Evolutionary conservation across 2,329 filamentous ascomycete species (phyloP).

Genomic region (Aspergillus sp.): DNA sequence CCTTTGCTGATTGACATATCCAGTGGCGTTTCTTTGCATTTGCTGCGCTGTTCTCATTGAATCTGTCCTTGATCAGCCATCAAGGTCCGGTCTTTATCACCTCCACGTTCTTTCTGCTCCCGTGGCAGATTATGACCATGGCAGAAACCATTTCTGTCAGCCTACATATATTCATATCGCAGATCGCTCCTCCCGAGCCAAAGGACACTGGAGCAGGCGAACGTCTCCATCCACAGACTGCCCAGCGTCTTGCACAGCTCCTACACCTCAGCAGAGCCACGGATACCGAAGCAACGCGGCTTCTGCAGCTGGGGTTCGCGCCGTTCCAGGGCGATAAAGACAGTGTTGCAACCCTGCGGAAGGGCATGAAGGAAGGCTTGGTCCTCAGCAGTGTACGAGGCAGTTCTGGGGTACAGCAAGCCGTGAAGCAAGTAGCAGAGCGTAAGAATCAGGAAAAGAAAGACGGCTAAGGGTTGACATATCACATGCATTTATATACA

Average conservation of each 20-base stretch:
- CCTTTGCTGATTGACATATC: background rate
- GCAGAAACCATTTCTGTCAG: conserved; percentile 75
- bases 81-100: conserved; percentile 42
- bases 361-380: conserved; percentile 80
- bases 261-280: conserved; percentile 59
- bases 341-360: conserved; percentile 63
- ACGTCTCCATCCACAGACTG: conserved; percentile 47
- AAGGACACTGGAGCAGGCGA: conserved; percentile 35
- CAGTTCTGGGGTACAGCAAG: conserved; percentile 79
- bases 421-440: conserved; percentile 67
- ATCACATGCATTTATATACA: background rate
- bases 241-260: conserved; percentile 67
- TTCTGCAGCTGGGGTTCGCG: conserved; percentile 75
- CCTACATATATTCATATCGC: conserved; percentile 77
- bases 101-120: conserved; percentile 58
- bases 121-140: conserved; percentile 79
- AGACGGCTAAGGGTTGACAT: conserved; percentile 14
- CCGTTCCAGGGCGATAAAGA: conserved; percentile 75
- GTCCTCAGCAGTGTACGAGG: conserved; percentile 80
- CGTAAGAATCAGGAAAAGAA: conserved; percentile 50
- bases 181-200: conserved; percentile 69
- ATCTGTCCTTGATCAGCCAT: conserved; percentile 58
- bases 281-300: conserved; percentile 67
- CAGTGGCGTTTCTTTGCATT: conserved; percentile 56
- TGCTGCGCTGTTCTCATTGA: conserved; percentile 55